These are phyloP conservation scores for Cardiospermum halicacabum DNA, from an alignment of 345 rosid genomes.

Conservation along the genomic window DNA sequence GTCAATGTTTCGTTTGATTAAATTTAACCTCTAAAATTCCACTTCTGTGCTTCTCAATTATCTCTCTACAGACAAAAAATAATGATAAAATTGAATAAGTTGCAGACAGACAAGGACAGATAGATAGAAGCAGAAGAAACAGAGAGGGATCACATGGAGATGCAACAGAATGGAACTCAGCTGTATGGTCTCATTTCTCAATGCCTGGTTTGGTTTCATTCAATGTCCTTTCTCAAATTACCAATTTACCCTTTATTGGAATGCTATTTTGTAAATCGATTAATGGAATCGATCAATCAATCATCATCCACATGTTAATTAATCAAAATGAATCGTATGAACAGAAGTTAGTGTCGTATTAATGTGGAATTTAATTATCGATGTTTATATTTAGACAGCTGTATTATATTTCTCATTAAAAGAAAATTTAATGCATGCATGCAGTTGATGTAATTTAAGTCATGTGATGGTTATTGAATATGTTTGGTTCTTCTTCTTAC, in stretches of 20 bases:
- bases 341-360: no score
- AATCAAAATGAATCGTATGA: no score
- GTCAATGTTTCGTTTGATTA: neutral
- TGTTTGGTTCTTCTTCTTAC: no score
- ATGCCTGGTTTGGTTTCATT: slow-evolving; percentile 26
- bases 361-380: no score
- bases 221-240: slow-evolving; percentile 16
- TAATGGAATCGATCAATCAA: no score
- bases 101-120: neutral
- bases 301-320: no score
- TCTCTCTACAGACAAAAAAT: neutral
- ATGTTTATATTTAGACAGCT: no score
- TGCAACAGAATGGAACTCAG: slow-evolving; percentile 40
- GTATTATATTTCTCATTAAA: slow-evolving; percentile 9
- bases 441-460: no score
- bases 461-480: neutral
- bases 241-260: slow-evolving; percentile 26
- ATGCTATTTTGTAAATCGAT: accelerated
- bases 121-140: neutral
- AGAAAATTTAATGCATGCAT: no score
- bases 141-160: slow-evolving; percentile 32
- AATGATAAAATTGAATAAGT: neutral
- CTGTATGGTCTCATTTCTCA: slow-evolving; percentile 37
- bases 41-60: neutral
- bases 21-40: neutral